phyloP scores from a whole-genome alignment of 2,329 filamentous ascomycete genomes.

The Aspergillus calidoustus region DNA sequence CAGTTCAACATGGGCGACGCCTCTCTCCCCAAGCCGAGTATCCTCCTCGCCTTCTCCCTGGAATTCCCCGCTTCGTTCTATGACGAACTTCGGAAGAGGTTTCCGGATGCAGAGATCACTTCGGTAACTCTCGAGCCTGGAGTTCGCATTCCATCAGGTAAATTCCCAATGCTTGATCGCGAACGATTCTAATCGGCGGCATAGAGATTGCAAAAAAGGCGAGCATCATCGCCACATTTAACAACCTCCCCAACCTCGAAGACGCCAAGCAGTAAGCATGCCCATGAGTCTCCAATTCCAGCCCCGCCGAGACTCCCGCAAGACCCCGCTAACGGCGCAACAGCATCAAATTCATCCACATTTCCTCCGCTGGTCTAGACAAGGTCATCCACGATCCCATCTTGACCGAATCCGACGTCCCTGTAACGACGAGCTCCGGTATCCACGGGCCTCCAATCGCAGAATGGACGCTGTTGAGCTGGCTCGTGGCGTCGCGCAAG shows the following conservation, averaged over 20 bases:
- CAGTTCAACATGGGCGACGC: conserved; percentile 31
- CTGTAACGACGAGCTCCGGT: conserved; percentile 59
- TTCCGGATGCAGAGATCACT: conserved; percentile 29
- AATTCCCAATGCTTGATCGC: not conserved
- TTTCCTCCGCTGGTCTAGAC: conserved; percentile 63
- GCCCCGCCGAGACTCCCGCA: not conserved
- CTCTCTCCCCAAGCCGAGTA: conserved; percentile 21
- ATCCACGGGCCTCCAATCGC: conserved; percentile 68
- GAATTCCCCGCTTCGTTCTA: conserved; percentile 24
- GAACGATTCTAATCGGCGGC: not conserved
- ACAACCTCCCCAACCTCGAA: conserved; percentile 31
- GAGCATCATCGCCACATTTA: conserved; percentile 33
- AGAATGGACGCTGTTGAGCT: conserved; percentile 69
- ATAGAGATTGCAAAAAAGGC: conserved; percentile 31
- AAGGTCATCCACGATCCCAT: conserved; percentile 58
- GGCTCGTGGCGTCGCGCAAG: conserved; percentile 60
- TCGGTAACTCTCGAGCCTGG: conserved; percentile 20
- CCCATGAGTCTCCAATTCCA: not conserved
- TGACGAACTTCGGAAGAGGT: conserved; percentile 26
- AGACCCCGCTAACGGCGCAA: not conserved
- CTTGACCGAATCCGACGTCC: conserved; percentile 56
- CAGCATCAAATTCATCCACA: conserved; percentile 58
- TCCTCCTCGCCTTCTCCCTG: conserved; percentile 30
- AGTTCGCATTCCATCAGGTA: conserved; percentile 30
- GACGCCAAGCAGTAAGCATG: conserved; percentile 33